Evolutionary conservation across 2,329 filamentous ascomycete genomes (phyloP), one percentile per base, ranked within the genome.

Genomic region (Boeremia exigua): DNA sequence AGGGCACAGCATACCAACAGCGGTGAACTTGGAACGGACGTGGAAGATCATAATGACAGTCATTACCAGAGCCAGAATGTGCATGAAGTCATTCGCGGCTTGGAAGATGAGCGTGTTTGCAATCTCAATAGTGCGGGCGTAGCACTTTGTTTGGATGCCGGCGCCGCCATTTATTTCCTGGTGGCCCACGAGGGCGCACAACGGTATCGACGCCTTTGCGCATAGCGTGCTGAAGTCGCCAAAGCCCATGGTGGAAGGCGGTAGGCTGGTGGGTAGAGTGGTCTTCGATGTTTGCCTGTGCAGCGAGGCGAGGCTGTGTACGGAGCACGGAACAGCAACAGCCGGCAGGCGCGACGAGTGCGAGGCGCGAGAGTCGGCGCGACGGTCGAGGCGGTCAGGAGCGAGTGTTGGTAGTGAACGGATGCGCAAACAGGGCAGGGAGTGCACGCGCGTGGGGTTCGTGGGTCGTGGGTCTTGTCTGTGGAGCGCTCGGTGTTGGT

Each of bases 21-120:
- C 95, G 19, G 95, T 99, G 77, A 99, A 99, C 79, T 99, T 99
- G 69, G 91, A 94, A 68, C 95, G 86, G 60, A 99, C 91, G 77
- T 99, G 95, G 62, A 99, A 83, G 59, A 99, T 92, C 95, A 99
- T 99, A 70, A 96, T 89, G 8, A 94, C 90, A 4, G 92, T 96
- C 94, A 99, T 97, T 67, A 88, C 81, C 56, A 99, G 81, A 12
- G 94, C 91, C 54, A 90, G 80, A 65, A 99, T 98, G 77, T 99
- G 95, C 79, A 95, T 91, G 72, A 94, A 92, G 59, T 91, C 91
- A 19, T 92, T 88, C 27, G 93, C 95, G 72, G 88, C 91, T 79
- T 98, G 88, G 75, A 99, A 99, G 72, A 99, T 99, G 79, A 98
- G 94, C 36, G 95, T 99, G 80, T 99, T 99, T 66, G 93, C 95